Evolutionary conservation across 2,329 filamentous ascomycete genomes (phyloP).

Genomic region (Penicillium sp.): DNA sequence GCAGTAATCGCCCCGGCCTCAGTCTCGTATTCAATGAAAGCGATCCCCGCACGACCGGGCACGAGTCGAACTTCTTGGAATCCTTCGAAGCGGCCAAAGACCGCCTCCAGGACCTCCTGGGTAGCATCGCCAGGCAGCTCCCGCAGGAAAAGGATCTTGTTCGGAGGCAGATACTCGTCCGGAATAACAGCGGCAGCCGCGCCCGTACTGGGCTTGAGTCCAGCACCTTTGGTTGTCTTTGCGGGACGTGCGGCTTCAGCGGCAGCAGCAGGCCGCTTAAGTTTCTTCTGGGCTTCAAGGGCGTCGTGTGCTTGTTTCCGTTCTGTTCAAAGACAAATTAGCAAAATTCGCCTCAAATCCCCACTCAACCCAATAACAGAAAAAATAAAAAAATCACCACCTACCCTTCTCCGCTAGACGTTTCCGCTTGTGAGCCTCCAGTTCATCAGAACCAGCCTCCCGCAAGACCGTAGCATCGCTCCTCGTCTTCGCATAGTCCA

Average conservation of each 20-base stretch:
- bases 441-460: conserved; percentile 68
- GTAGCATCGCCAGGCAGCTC: conserved; percentile 84
- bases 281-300: conserved; percentile 68
- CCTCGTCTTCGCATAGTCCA: conserved; percentile 72
- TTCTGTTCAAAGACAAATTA: conserved; percentile 40
- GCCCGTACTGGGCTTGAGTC: conserved; percentile 69
- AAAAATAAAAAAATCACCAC: conserved; percentile 3
- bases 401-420: conserved; percentile 83
- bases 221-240: conserved; percentile 65
- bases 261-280: conserved; percentile 58
- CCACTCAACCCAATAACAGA: not conserved
- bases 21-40: conserved; percentile 92
- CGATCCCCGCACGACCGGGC: conserved; percentile 78
- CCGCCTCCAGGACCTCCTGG: conserved; percentile 67
- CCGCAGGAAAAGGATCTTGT: conserved; percentile 93
- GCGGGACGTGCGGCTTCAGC: conserved; percentile 52
- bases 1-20: conserved; percentile 85
- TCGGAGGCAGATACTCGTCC: conserved; percentile 96
- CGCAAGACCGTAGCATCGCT: conserved; percentile 82
- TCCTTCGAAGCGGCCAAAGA: conserved; percentile 86
- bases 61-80: conserved; percentile 91
- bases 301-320: conserved; percentile 77
- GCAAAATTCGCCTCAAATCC: not conserved
- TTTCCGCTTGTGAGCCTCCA: conserved; percentile 79
- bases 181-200: conserved; percentile 68